phyloP scores from a whole-genome alignment of 306 rosid species.

The Cucumis sativus region DNA sequence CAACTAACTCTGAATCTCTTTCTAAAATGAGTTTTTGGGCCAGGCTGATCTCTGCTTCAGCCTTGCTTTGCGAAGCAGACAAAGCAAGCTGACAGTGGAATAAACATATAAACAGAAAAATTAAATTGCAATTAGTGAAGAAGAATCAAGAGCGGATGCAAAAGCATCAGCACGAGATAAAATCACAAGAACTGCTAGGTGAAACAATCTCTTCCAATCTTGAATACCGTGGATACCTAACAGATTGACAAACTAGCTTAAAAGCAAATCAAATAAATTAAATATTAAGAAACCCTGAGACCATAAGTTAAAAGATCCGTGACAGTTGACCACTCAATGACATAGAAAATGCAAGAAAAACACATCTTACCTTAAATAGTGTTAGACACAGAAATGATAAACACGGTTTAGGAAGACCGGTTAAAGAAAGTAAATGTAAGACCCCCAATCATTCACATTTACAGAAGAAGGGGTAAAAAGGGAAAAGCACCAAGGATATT shows the following conservation, averaged over 20 bases:
- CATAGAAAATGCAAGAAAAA: background rate
- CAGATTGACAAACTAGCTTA: background rate
- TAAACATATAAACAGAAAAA: conserved; percentile 13
- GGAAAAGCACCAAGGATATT: no score
- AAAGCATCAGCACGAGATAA: background rate
- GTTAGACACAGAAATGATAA: background rate
- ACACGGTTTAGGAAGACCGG: background rate
- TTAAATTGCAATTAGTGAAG: background rate
- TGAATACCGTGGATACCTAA: background rate
- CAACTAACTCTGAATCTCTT: conserved; percentile 58
- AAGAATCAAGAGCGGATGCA: background rate
- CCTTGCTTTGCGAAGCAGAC: conserved; percentile 64
- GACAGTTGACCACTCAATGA: background rate
- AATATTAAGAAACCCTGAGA: background rate
- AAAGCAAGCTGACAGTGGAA: conserved; percentile 50
- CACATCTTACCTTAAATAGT: background rate
- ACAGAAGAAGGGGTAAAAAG: no score
- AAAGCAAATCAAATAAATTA: background rate
- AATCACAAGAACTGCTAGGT: background rate
- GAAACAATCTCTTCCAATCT: background rate
- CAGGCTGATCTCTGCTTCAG: conserved; percentile 59
- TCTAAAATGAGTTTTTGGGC: conserved; percentile 55
- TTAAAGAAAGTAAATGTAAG: background rate
- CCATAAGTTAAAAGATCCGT: background rate
- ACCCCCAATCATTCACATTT: no score